These are phyloP conservation scores for Moesziomyces globuligerus DNA, from an alignment of 1,284 basidiomycete genomes.

Conservation along the genomic window DNA sequence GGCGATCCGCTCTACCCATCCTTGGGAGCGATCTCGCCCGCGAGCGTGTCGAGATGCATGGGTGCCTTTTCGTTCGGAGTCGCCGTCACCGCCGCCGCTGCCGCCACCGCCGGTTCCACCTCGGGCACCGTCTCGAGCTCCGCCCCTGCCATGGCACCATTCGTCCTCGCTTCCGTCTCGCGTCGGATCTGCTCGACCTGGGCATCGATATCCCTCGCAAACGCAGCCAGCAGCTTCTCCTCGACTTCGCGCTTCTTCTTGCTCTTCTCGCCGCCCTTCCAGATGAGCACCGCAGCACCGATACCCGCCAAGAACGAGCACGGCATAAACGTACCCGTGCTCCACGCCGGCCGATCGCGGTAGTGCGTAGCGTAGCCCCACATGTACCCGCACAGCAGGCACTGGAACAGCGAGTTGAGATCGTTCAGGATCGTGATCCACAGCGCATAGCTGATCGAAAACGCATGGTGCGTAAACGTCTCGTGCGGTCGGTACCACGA, in stretches of 20 bases:
- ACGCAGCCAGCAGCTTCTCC: conserved; percentile 72
- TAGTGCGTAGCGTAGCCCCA: conserved; percentile 67
- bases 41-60: background rate
- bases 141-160: background rate
- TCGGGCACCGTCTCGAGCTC: conserved; percentile 2
- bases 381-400: conserved; percentile 44
- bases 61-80: background rate
- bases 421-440: conserved; percentile 72
- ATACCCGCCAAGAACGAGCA: conserved; percentile 82
- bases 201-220: conserved; percentile 34
- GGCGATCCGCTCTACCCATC: background rate
- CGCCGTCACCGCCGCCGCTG: background rate
- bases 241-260: conserved; percentile 79
- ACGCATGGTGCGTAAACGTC: conserved; percentile 82
- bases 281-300: conserved; percentile 78
- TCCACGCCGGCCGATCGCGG: conserved; percentile 69
- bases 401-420: conserved; percentile 82
- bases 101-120: background rate
- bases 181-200: conserved; percentile 18
- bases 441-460: conserved; percentile 72
- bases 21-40: background rate
- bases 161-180: background rate
- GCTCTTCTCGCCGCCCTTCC: conserved; percentile 79
- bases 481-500: conserved; percentile 84
- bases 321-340: conserved; percentile 77